These are phyloP conservation scores for Aspergillus heteromorphus DNA, from an alignment of 495 filamentous ascomycete species.

Conservation along the genomic window DNA sequence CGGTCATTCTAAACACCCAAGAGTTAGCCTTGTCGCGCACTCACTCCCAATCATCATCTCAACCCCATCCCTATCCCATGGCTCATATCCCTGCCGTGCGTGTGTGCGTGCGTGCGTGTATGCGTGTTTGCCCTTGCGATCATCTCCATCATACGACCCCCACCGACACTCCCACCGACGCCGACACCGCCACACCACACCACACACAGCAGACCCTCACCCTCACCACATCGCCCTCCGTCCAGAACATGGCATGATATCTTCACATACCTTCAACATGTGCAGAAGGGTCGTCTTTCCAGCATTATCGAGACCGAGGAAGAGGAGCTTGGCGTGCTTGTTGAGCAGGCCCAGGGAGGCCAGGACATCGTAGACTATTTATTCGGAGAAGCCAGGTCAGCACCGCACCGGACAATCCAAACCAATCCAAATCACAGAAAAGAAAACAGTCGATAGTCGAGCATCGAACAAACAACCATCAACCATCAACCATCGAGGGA, in stretches of 20 bases:
- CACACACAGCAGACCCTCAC: too few species aligned
- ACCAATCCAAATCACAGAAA: conserved; percentile 13
- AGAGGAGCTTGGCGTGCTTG: conserved; percentile 93
- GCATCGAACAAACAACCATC: too few species aligned
- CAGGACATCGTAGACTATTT: conserved; percentile 90
- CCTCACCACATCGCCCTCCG: too few species aligned
- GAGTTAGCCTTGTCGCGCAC: conserved; percentile 15
- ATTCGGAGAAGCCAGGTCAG: conserved; percentile 11
- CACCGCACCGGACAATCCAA: not conserved
- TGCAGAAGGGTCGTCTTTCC: conserved; percentile 93
- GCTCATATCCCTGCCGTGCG: not conserved
- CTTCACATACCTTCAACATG: conserved; percentile 78
- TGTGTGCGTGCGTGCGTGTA: too few species aligned
- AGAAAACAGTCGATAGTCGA: not conserved
- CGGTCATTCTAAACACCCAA: conserved; percentile 66
- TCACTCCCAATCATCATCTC: too few species aligned
- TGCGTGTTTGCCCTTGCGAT: not conserved
- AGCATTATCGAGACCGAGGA: conserved; percentile 94
- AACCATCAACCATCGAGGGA: too few species aligned
- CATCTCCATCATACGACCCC: not conserved
- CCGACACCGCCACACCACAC: not conserved
- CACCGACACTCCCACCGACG: not conserved
- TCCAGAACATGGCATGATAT: too few species aligned
- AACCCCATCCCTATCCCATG: not conserved
- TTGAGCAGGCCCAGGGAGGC: conserved; percentile 86